Evolutionary conservation across 257 asterid species (phyloP).

Genomic region (Capsicum rhomboideum): DNA sequence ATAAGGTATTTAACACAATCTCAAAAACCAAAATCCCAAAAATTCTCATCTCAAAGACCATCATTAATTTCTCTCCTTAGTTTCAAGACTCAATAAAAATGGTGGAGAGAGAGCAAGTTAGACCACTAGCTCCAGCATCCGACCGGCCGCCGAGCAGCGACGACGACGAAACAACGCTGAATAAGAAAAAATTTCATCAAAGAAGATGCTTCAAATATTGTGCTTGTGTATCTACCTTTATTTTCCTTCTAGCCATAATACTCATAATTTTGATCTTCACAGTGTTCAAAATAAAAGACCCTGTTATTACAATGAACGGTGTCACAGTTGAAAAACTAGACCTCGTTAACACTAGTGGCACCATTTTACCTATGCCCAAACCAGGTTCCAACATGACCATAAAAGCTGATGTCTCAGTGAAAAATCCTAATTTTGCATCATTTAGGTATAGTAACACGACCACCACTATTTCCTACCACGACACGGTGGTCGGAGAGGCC

Average conservation of each 20-base stretch:
- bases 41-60: background rate
- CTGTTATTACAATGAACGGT: slow-evolving; percentile 44
- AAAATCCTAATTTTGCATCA: slow-evolving; percentile 64
- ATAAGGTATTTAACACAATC: background rate
- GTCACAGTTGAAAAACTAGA: slow-evolving; percentile 31
- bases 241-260: slow-evolving; percentile 40
- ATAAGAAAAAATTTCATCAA: slow-evolving; percentile 11
- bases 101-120: slow-evolving; percentile 52
- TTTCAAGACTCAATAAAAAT: background rate
- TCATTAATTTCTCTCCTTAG: background rate
- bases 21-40: background rate
- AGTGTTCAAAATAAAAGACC: slow-evolving; percentile 52
- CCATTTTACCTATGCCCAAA: slow-evolving; percentile 21
- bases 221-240: slow-evolving; percentile 17
- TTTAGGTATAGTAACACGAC: slow-evolving; percentile 62
- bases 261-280: slow-evolving; percentile 55
- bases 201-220: slow-evolving; percentile 43
- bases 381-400: slow-evolving; percentile 61
- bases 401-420: slow-evolving; percentile 67
- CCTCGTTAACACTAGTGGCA: slow-evolving; percentile 16
- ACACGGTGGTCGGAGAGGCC: slow-evolving; percentile 58
- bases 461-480: slow-evolving; percentile 49
- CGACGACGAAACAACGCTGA: slow-evolving; percentile 24
- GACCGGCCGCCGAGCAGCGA: slow-evolving; percentile 37
- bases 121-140: slow-evolving; percentile 60